These are phyloP conservation scores for Neoboletus subvelutipes DNA, from an alignment of 768 basidiomycete genomes.

Conservation along the genomic window DNA sequence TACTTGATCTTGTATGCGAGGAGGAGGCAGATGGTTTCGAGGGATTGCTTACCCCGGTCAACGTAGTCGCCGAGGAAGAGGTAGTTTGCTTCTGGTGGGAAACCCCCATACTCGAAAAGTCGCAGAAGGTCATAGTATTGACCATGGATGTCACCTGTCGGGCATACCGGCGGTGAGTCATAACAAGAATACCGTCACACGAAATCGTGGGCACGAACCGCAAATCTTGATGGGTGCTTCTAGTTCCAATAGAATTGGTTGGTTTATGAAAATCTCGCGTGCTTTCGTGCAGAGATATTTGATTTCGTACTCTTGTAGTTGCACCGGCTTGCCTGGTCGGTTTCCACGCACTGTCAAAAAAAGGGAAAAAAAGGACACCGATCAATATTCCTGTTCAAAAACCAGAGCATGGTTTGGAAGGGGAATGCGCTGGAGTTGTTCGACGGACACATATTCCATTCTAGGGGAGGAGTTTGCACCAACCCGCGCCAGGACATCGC, in stretches of 20 bases:
- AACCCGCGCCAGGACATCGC: slow-evolving; percentile 1
- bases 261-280: slow-evolving; percentile 98
- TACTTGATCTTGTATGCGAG: slow-evolving; percentile 99
- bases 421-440: background rate
- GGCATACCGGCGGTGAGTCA: slow-evolving; percentile 25
- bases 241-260: slow-evolving; percentile 95
- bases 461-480: slow-evolving; percentile 7
- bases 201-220: slow-evolving; percentile 53
- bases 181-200: slow-evolving; percentile 4
- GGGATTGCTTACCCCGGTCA: slow-evolving; percentile 97
- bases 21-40: slow-evolving; percentile 99
- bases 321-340: slow-evolving; percentile 97
- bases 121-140: slow-evolving; percentile 99
- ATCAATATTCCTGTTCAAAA: slow-evolving; percentile 18
- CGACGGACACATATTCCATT: slow-evolving; percentile 1
- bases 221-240: slow-evolving; percentile 99
- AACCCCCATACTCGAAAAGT: slow-evolving; percentile 98
- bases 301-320: slow-evolving; percentile 98
- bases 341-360: slow-evolving; percentile 85
- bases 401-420: background rate
- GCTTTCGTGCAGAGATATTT: slow-evolving; percentile 99
- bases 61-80: slow-evolving; percentile 99
- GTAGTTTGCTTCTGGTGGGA: slow-evolving; percentile 99
- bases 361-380: slow-evolving; percentile 11
- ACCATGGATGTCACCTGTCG: slow-evolving; percentile 93